These are phyloP conservation scores for Solanum chacoense DNA, from an alignment of 305 asterid genomes.

Conservation along the genomic window DNA sequence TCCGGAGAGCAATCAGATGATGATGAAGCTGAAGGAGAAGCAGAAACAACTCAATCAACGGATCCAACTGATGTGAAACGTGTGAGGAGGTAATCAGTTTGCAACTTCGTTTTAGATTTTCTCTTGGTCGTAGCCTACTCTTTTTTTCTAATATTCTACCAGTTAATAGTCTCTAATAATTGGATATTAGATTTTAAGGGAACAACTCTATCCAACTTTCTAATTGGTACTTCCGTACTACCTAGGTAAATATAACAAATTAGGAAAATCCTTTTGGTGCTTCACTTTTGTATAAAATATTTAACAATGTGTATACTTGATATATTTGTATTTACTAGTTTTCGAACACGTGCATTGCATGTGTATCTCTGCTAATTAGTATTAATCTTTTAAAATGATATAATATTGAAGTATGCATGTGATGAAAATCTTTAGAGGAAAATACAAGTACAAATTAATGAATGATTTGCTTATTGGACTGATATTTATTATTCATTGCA, in stretches of 20 bases:
- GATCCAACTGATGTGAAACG: conserved; percentile 66
- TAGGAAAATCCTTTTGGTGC: not conserved
- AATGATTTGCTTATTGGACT: not conserved
- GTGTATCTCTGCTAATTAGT: not conserved
- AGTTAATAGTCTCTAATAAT: not conserved
- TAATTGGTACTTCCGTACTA: not conserved
- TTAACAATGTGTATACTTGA: not conserved
- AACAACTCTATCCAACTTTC: not conserved
- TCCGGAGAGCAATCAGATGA: conserved; percentile 68
- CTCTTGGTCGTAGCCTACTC: not conserved
- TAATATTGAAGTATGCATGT: not conserved
- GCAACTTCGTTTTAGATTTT: not conserved
- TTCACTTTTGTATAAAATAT: not conserved
- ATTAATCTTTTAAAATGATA: too few relatives aligned
- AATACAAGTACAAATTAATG: not conserved
- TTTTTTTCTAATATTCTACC: not conserved
- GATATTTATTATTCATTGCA: not conserved
- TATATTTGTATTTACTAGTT: not conserved
- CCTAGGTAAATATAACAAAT: not conserved
- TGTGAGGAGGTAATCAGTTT: conserved; percentile 44
- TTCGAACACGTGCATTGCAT: not conserved
- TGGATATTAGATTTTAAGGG: not conserved
- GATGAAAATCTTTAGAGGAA: not conserved
- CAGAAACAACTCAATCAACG: conserved; percentile 37
- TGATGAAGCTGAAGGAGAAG: conserved; percentile 74